Conservation (phyloP, 116 monocot species). For the Trichopus zeylanicus region DNA sequence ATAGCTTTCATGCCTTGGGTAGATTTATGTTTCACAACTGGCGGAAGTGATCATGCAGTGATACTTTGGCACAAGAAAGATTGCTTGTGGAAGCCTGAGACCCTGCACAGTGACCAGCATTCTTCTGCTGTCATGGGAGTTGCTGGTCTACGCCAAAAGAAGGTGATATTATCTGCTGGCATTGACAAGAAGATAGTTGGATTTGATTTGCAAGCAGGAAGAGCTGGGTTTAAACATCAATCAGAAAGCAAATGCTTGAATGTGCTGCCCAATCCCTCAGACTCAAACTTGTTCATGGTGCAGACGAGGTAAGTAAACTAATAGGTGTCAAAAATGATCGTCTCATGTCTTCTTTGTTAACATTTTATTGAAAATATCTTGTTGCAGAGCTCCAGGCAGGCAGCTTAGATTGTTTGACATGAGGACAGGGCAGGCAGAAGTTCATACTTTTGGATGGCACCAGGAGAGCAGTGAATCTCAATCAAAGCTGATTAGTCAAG, state of each 20-base stretch:
- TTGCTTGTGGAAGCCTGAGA: slow-evolving; percentile 58
- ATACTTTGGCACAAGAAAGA: slow-evolving; percentile 59
- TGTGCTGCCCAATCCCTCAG: slow-evolving; percentile 66
- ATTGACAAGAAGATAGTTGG: slow-evolving; percentile 73
- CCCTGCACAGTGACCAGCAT: slow-evolving; percentile 47
- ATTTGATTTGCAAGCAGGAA: slow-evolving; percentile 51
- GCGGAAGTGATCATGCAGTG: slow-evolving; percentile 88
- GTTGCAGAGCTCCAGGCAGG: slow-evolving; percentile 40
- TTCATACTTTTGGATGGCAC: slow-evolving; percentile 88
- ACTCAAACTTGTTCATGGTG: slow-evolving; percentile 86
- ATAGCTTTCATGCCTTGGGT: slow-evolving; percentile 71
- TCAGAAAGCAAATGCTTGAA: slow-evolving; percentile 88
- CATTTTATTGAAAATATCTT: background rate
- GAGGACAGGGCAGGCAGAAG: slow-evolving; percentile 47
- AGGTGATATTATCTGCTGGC: slow-evolving; percentile 67
- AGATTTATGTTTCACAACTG: slow-evolving; percentile 70
- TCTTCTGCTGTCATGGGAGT: slow-evolving; percentile 92
- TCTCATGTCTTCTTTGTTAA: no score
- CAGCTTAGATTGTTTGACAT: slow-evolving; percentile 80
- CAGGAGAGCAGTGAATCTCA: slow-evolving; percentile 92
- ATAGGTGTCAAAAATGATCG: no score
- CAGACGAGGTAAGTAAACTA: slow-evolving; percentile 63
- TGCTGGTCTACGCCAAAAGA: slow-evolving; percentile 67
- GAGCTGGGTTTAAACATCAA: slow-evolving; percentile 60
- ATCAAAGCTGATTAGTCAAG: slow-evolving; percentile 81